These are phyloP conservation scores for Sergeia podlipaevii DNA, from an alignment of 208 protist genomes.

Conservation along the genomic window DNA sequence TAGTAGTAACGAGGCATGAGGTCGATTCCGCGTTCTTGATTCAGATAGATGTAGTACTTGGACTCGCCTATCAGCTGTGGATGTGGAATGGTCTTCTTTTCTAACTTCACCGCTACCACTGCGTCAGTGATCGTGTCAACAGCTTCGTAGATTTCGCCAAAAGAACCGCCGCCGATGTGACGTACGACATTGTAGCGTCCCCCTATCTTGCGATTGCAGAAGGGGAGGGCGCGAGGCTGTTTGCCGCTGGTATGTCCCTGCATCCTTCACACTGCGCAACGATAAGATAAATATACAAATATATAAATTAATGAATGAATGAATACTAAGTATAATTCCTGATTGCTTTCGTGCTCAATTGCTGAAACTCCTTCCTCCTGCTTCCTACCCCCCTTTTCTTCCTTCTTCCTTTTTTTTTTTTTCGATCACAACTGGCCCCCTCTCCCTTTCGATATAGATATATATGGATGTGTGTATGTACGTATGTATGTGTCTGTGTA, in stretches of 20 bases:
- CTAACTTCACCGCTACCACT: constrained; percentile 91
- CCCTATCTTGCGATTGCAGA: too few species aligned
- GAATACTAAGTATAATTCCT: too few species aligned
- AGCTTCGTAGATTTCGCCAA: constrained; percentile 92
- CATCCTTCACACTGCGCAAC: too few species aligned
- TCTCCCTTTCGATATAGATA: background rate
- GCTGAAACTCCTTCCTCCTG: background rate
- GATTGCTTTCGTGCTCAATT: too few species aligned
- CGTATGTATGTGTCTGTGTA: constrained; percentile 3
- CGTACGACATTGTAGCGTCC: constrained; percentile 95
- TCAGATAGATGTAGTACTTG: constrained; percentile 83
- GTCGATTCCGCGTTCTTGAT: constrained; percentile 62
- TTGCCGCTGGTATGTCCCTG: too few species aligned
- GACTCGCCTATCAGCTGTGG: constrained; percentile 92
- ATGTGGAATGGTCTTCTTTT: constrained; percentile 87
- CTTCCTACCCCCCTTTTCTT: constrained; percentile 56
- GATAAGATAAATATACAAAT: too few species aligned
- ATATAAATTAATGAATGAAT: too few species aligned
- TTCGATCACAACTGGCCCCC: background rate
- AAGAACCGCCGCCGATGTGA: constrained; percentile 97
- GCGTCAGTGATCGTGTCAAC: constrained; percentile 90
- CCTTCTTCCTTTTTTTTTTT: constrained; percentile 91
- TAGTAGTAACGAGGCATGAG: constrained; percentile 88
- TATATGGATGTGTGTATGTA: background rate
- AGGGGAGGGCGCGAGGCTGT: too few species aligned